Conservation (phyloP, 2,329 filamentous ascomycete species). For the Fusarium sterilihyphosum region DNA sequence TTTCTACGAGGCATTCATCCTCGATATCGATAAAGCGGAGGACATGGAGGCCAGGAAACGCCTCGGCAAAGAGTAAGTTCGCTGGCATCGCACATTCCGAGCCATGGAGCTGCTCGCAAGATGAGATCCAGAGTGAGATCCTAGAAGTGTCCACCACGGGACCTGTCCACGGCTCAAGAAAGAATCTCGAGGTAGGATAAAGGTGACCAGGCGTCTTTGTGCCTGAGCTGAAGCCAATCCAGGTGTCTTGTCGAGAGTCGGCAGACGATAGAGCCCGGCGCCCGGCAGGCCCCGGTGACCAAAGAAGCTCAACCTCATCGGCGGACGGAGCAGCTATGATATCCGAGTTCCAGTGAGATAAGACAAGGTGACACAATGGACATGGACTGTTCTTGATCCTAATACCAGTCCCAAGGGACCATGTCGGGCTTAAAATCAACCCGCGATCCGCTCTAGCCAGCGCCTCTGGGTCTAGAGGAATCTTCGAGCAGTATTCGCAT, state of each 20-base stretch:
- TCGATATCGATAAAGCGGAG: fast-evolving
- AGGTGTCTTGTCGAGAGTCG: not conserved
- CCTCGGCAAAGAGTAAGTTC: fast-evolving
- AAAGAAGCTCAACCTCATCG: fast-evolving
- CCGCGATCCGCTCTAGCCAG: too few species aligned
- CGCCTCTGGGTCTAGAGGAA: not conserved
- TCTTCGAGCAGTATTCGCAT: not conserved
- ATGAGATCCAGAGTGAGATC: not conserved
- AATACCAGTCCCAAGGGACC: fast-evolving
- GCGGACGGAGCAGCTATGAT: fast-evolving
- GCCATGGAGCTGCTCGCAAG: fast-evolving
- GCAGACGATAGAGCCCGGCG: too few species aligned
- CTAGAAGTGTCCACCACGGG: not conserved
- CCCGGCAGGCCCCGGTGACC: fast-evolving
- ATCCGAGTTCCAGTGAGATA: fast-evolving
- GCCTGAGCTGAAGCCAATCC: fast-evolving
- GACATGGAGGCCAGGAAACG: not conserved
- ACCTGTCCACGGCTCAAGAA: not conserved
- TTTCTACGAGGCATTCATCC: fast-evolving
- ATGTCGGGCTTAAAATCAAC: too few species aligned
- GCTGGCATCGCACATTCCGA: not conserved
- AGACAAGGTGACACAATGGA: fast-evolving
- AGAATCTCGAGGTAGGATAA: fast-evolving
- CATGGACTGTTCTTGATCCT: not conserved
- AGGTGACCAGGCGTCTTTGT: fast-evolving